Evolutionary conservation across 495 filamentous ascomycete species (phyloP).

Genomic region (Penicillium daleae): DNA sequence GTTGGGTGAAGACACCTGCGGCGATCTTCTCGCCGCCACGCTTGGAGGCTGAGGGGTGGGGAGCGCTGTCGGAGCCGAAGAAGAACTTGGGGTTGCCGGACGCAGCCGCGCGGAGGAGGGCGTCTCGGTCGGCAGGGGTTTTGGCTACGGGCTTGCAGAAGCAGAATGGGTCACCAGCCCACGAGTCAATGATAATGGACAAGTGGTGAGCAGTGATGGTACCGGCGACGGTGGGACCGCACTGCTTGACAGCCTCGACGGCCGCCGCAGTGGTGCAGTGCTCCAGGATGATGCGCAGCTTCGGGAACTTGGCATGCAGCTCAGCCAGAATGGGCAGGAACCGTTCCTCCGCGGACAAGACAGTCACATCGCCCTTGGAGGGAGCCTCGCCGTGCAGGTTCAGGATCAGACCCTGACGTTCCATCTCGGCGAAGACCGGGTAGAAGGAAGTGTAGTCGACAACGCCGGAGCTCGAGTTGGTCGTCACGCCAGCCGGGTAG

Average conservation of each 20-base stretch:
- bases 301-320: conserved; percentile 76
- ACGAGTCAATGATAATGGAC: conserved; percentile 75
- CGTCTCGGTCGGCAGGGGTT: conserved; percentile 71
- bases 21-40: conserved; percentile 66
- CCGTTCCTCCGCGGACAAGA: conserved; percentile 76
- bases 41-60: conserved; percentile 77
- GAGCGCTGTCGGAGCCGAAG: conserved; percentile 70
- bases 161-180: conserved; percentile 73
- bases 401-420: conserved; percentile 64
- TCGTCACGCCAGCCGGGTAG: conserved; percentile 72
- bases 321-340: conserved; percentile 78
- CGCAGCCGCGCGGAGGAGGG: conserved; percentile 69
- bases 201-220: conserved; percentile 79
- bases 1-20: conserved; percentile 89
- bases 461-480: conserved; percentile 83
- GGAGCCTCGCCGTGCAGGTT: conserved; percentile 67
- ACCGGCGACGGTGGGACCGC: conserved; percentile 68
- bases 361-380: conserved; percentile 59
- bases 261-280: conserved; percentile 88
- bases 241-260: conserved; percentile 72
- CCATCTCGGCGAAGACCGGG: conserved; percentile 81
- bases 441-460: conserved; percentile 71
- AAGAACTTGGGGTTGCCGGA: conserved; percentile 81
- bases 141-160: conserved; percentile 91
- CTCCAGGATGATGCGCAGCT: conserved; percentile 73